Base-by-base conservation (phyloP, 73 alveolate genomes). In the Effrenium voratum region DNA sequence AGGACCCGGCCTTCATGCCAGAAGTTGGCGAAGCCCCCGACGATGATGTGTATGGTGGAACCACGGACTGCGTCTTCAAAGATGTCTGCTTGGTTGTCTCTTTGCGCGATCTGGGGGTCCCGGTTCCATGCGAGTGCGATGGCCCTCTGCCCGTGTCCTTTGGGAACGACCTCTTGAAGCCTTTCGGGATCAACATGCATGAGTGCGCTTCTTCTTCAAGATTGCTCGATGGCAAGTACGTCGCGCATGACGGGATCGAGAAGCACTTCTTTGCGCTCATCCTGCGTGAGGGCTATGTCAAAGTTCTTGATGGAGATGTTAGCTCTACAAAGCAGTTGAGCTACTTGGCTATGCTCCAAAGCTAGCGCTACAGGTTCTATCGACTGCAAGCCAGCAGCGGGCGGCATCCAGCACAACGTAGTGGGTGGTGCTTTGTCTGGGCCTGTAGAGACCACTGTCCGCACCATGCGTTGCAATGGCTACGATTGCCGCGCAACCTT, bases 381-480 rank as follows among this genome's bases (percentile, higher is more conserved):
- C n/a, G n/a, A n/a, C 77, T 63, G 26, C 77, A 63, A 63, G 77
- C 5, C n/a, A 32, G 43, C 40, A 5, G 40, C 26, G 22, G 43
- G 40, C 12, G 22, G 40, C 77, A 15, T 32, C 77, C 77, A 63
- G 40, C 8, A 63, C 8, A 26, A 63, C 26, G 77, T 63, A 5
- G 12, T 63, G 8, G 77, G 77, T 63, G 77, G 77, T 63, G 77
- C 77, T 41, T 36, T 84, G 57, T 57, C 24, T 5, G 81, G 81
- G 30, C 52, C n/a, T 0, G 41, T 45, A 43, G 32, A 4, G 10
- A 57, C 75, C 40, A 50, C 44, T 5, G 93, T 57, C 30, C 41
- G 79, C 16, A 84, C 93, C 36, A 52, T 50, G 93, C 55, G 93
- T 0, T 84, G 93, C 93, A 84, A 57, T 45, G 41, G 28, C 19